phyloP scores from a whole-genome alignment of 2,329 filamentous ascomycete genomes.

The Fusarium nematophilum region DNA sequence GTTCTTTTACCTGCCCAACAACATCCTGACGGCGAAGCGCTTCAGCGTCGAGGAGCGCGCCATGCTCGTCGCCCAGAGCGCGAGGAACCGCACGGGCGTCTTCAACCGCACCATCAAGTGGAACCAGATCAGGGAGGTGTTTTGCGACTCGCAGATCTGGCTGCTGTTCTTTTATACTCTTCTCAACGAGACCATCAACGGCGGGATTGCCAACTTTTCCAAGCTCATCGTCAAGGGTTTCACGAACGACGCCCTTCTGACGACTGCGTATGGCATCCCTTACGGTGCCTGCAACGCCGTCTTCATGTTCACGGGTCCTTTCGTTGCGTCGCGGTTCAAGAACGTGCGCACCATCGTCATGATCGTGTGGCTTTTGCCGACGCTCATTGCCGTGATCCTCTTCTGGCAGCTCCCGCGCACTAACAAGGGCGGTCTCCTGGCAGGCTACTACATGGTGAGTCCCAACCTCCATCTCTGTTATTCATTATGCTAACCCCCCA shows the following conservation, averaged over 20 bases:
- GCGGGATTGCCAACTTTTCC: slow-evolving; percentile 66
- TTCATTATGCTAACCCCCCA: neutral
- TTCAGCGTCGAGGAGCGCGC: slow-evolving; percentile 43
- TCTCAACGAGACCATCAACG: slow-evolving; percentile 65
- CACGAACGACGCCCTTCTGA: slow-evolving; percentile 49
- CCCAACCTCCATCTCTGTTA: fast-evolving
- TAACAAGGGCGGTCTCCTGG: slow-evolving; percentile 59
- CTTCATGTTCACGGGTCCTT: slow-evolving; percentile 65
- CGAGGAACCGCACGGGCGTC: slow-evolving; percentile 58
- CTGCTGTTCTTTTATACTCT: slow-evolving; percentile 65
- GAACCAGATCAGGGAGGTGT: slow-evolving; percentile 60
- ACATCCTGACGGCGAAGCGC: slow-evolving; percentile 51
- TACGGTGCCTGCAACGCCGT: slow-evolving; percentile 64
- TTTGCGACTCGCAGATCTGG: slow-evolving; percentile 63
- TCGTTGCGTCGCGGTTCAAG: slow-evolving; percentile 60
- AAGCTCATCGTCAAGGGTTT: slow-evolving; percentile 65
- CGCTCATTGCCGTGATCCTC: slow-evolving; percentile 59
- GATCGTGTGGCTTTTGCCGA: slow-evolving; percentile 62
- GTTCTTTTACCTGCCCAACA: slow-evolving; percentile 59
- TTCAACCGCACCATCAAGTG: slow-evolving; percentile 62
- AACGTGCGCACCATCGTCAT: slow-evolving; percentile 65
- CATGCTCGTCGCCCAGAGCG: slow-evolving; percentile 72
- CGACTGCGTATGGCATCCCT: slow-evolving; percentile 65
- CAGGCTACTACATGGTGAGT: slow-evolving; percentile 62
- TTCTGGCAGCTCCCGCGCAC: slow-evolving; percentile 60